Percentiles rank a stretch among this genome's conserved stretches.
These are phyloP conservation scores for Sphaerulina populicola DNA, from an alignment of 2,329 filamentous ascomycete genomes.

Conservation along the genomic window DNA sequence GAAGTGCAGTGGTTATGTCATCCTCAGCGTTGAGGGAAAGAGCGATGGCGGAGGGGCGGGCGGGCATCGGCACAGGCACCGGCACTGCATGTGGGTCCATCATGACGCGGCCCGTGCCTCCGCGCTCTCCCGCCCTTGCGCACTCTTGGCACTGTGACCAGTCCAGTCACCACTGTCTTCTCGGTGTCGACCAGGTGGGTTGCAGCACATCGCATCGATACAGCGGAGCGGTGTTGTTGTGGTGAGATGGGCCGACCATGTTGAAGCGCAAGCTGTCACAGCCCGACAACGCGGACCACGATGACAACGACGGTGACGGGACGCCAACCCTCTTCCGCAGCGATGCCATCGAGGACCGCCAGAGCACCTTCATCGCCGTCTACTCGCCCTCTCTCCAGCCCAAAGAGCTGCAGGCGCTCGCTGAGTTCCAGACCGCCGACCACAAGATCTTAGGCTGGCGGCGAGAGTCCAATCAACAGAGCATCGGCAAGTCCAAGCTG, in stretches of 20 bases:
- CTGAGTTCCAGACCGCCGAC: slow-evolving; percentile 40
- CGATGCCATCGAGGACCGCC: slow-evolving; percentile 41
- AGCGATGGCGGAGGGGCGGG: not conserved
- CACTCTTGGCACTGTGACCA: not conserved
- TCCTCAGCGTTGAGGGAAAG: slow-evolving; percentile 4
- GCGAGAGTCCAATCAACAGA: slow-evolving; percentile 40
- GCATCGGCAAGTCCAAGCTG: slow-evolving; percentile 34
- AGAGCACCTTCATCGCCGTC: slow-evolving; percentile 45
- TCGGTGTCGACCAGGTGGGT: not conserved
- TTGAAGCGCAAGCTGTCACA: slow-evolving; percentile 26
- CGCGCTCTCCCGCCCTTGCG: not conserved
- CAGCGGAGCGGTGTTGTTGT: not conserved
- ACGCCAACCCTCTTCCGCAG: slow-evolving; percentile 38
- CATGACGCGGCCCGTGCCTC: no score
- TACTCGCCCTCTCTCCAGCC: slow-evolving; percentile 42
- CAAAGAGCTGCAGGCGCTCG: slow-evolving; percentile 37
- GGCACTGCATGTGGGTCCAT: not conserved
- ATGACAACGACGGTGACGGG: slow-evolving; percentile 5
- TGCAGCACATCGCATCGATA: not conserved
- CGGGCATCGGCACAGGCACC: not conserved
- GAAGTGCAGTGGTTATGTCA: slow-evolving; percentile 11
- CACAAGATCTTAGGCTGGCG: slow-evolving; percentile 48
- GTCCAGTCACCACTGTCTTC: not conserved
- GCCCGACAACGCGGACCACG: not conserved
- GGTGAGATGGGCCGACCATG: slow-evolving; percentile 11